Base-by-base conservation (phyloP, 441 rosid genomes). In the Gossypium aridum region DNA sequence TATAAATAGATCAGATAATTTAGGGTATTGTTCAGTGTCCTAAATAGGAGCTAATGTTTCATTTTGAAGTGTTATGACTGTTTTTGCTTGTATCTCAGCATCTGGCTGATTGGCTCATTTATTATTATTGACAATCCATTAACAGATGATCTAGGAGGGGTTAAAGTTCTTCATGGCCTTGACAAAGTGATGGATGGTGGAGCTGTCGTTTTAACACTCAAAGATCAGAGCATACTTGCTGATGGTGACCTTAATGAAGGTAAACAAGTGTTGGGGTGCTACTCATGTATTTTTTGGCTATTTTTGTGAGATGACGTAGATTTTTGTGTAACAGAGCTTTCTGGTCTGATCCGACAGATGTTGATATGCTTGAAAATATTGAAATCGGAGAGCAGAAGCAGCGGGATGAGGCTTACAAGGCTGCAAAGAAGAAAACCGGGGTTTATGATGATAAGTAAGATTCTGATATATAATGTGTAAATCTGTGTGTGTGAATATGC, bases 361-460 rank as follows among this genome's bases (percentile, higher is more conserved):
- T 87, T 71, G 99, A 96, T 87, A 89, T 91, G 98, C 97, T 96
- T 73, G 99, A 93, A 88, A 96, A 96, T 83, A 90, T 88, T 83
- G 99, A 93, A 86, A 90, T 96, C 80, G 99, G 99, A 67, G 97
- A 92, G 87, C 99, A 96, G 79, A 96, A 92, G 86, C 90, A 85
- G 16, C 92, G 99, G 9, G 83, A 87, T 28, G 97, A 92, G 49
- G 96, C 98, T 76, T 96, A 96, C 77, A 87, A 90, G 79, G 97
- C 96, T 81, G 92, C 98, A 37, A 96, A 92, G 87, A 93, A 91
- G 79, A 93, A 86, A 83, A 84, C 87, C 1, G 97, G 99, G 39
- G 78, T 77, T 68, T 96, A 90, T 70, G 91, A 84, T 80, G 97
- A 96, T 72, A 92, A 92, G 99, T 96, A 87, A 83, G 92, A 66